These are phyloP conservation scores for Turnera subulata DNA, from an alignment of 345 rosid species.

Conservation along the genomic window DNA sequence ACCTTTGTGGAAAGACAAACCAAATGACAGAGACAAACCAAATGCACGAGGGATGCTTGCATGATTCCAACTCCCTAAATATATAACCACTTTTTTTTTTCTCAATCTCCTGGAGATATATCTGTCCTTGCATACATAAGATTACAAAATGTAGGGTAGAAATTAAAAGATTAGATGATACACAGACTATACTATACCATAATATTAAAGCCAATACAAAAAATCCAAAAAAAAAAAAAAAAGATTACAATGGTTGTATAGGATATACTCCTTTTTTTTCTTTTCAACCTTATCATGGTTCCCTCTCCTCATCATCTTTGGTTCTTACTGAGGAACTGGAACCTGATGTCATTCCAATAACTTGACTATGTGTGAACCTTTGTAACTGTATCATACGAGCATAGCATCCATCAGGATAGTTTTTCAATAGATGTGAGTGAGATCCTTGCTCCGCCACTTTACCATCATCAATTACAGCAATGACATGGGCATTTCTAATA, in stretches of 20 bases:
- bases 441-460: conserved; percentile 95
- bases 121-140: conserved; percentile 33
- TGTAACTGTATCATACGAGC: conserved; percentile 95
- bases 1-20: conserved; percentile 1
- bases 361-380: conserved; percentile 82
- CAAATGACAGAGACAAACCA: not conserved
- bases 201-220: conserved; percentile 27
- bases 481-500: conserved; percentile 78
- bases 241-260: conserved; percentile 24
- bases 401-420: conserved; percentile 76
- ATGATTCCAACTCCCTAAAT: not conserved
- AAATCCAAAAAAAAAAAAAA: conserved; percentile 28
- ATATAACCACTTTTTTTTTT: conserved; percentile 12
- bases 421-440: conserved; percentile 76
- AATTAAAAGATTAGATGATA: conserved; percentile 33
- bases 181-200: conserved; percentile 46
- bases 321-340: conserved; percentile 65
- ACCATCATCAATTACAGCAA: conserved; percentile 89
- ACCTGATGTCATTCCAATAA: conserved; percentile 77
- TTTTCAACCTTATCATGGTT: conserved; percentile 17
- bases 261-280: conserved; percentile 24
- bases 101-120: conserved; percentile 10
- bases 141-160: conserved; percentile 21
- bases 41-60: conserved; percentile 11
- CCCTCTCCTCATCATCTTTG: conserved; percentile 61